phyloP scores from a whole-genome alignment of 2,329 filamentous ascomycete species.

The Seiridium cupressi region DNA sequence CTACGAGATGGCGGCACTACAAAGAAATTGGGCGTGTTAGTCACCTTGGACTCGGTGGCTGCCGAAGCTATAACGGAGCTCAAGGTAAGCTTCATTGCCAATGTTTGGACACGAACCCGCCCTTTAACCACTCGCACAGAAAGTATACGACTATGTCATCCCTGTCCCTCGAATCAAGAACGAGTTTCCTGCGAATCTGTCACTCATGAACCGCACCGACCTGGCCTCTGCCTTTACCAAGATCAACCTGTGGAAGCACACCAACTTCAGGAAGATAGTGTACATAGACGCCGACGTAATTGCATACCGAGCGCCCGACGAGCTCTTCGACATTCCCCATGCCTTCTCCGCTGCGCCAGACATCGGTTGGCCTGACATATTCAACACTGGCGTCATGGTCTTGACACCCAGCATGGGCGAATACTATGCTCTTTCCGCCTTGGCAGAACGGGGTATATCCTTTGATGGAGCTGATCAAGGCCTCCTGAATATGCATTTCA shows the following conservation, averaged over 20 bases:
- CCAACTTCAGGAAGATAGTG: constrained; percentile 86
- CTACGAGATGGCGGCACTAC: constrained; percentile 84
- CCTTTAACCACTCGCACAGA: constrained; percentile 43
- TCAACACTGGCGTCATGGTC: constrained; percentile 98
- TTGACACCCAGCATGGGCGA: constrained; percentile 82
- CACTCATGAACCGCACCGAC: constrained; percentile 88
- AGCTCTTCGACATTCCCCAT: constrained; percentile 71
- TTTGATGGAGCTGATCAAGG: constrained; percentile 98
- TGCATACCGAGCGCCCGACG: constrained; percentile 85
- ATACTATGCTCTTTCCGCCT: constrained; percentile 78
- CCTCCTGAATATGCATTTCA: constrained; percentile 91
- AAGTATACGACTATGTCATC: constrained; percentile 84
- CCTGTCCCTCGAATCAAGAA: constrained; percentile 80
- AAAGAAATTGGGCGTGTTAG: constrained; percentile 81
- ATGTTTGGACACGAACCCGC: constrained; percentile 1
- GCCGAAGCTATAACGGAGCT: constrained; percentile 75
- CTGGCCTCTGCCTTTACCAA: constrained; percentile 94
- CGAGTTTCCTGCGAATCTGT: constrained; percentile 74
- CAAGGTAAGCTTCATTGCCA: constrained; percentile 50
- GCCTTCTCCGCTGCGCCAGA: constrained; percentile 77
- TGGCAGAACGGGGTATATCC: constrained; percentile 84
- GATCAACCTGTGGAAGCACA: constrained; percentile 89
- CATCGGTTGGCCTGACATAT: constrained; percentile 96
- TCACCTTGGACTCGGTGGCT: constrained; percentile 78
- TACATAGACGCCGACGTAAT: constrained; percentile 95